These are phyloP conservation scores for Phytophthora gonapodyides DNA, from an alignment of 352 stramenopile species.

Conservation along the genomic window DNA sequence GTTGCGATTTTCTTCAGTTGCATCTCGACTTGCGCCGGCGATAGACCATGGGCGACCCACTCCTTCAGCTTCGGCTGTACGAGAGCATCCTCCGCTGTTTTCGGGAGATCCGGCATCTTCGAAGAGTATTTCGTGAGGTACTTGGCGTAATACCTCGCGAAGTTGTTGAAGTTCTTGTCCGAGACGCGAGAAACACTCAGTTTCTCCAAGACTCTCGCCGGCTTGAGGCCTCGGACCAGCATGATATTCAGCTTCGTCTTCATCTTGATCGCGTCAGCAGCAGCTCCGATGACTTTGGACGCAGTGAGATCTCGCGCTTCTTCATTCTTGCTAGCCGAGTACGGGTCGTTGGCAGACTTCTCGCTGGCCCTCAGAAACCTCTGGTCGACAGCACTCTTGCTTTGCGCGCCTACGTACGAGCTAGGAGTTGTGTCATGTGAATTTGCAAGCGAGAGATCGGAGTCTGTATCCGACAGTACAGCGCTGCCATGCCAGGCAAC, in stretches of 20 bases:
- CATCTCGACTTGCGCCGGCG: slow-evolving; percentile 5
- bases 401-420: too few relatives aligned
- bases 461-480: too few relatives aligned
- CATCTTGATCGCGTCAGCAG: neutral
- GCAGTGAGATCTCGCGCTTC: slow-evolving; percentile 7
- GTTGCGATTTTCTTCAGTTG: slow-evolving; percentile 8
- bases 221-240: slow-evolving; percentile 8
- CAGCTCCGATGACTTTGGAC: neutral
- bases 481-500: too few relatives aligned
- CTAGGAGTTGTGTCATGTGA: too few relatives aligned
- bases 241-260: slow-evolving; percentile 20
- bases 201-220: slow-evolving; percentile 15
- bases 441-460: too few relatives aligned
- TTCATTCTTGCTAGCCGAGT: neutral
- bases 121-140: slow-evolving; percentile 13
- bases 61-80: slow-evolving; percentile 14
- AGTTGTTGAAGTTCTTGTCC: slow-evolving; percentile 26
- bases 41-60: slow-evolving; percentile 4
- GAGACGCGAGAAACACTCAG: slow-evolving; percentile 11
- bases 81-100: slow-evolving; percentile 19
- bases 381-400: slow-evolving; percentile 2
- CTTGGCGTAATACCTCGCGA: slow-evolving; percentile 19
- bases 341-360: neutral
- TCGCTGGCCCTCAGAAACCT: slow-evolving; percentile 8
- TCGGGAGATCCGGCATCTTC: slow-evolving; percentile 1